Conservation (phyloP, 768 basidiomycete species). For the Grammothele lineata region DNA sequence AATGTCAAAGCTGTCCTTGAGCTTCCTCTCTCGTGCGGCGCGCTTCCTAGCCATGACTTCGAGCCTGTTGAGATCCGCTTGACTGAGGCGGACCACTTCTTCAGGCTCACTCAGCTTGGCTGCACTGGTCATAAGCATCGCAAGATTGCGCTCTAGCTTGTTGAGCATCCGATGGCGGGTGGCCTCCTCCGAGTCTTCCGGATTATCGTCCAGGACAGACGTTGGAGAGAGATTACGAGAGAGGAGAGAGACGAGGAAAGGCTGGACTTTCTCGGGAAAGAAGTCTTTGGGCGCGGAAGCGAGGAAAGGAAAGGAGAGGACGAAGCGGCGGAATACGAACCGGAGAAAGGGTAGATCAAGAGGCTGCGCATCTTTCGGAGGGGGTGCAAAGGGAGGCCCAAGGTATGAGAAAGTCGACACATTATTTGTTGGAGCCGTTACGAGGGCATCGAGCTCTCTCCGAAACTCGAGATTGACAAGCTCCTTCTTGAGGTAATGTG, state of each 20-base stretch:
- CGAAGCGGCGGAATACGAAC: constrained; percentile 88
- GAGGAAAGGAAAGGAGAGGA: constrained; percentile 95
- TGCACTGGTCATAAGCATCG: constrained; percentile 77
- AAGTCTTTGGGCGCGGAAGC: constrained; percentile 85
- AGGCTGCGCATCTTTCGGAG: constrained; percentile 50
- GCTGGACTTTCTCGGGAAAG: constrained; percentile 92
- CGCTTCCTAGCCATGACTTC: constrained; percentile 68
- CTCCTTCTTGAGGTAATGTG: constrained; percentile 98
- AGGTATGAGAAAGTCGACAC: constrained; percentile 78
- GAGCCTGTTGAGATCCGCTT: constrained; percentile 76
- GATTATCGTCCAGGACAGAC: constrained; percentile 53
- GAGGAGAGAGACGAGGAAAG: constrained; percentile 81
- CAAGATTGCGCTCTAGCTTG: constrained; percentile 81
- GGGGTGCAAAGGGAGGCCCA: constrained; percentile 80
- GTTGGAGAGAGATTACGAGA: constrained; percentile 70
- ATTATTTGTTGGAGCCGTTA: constrained; percentile 42
- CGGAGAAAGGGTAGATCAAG: constrained; percentile 84
- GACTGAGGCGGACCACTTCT: constrained; percentile 86
- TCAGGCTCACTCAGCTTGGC: constrained; percentile 81
- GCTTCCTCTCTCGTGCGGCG: constrained; percentile 42
- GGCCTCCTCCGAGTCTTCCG: constrained; percentile 50
- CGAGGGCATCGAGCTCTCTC: constrained; percentile 70
- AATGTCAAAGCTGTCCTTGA: constrained; percentile 71
- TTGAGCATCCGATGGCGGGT: constrained; percentile 63
- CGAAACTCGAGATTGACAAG: constrained; percentile 83